Base-by-base conservation (phyloP, 106 monocot genomes). In the Gastrodia elata region DNA sequence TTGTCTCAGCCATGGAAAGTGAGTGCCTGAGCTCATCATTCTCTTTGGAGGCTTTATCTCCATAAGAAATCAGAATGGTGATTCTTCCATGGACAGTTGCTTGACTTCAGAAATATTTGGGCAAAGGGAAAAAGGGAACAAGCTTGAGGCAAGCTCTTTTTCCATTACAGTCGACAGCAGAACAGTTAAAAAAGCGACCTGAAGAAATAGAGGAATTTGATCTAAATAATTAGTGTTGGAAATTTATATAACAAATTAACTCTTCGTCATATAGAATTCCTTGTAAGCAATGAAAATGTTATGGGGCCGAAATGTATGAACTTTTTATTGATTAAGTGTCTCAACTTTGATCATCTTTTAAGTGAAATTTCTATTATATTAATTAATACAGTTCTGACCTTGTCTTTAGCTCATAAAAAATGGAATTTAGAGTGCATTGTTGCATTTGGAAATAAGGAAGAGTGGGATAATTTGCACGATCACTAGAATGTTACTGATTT, bases 1-100 rank as follows among this genome's bases (percentile, higher is more conserved):
- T 85, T 8, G 77, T 69, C 72, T 82, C 83, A 8, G 71, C 82
- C 14, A 81, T 82, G 5, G 81, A 82, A 43, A 73, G 40, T 10
- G 70, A 75, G 14, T 80, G 40, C 78, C 36, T 65, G 34, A 71
- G 74, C 42, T 75, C 75, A 6, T 64, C 81, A 25, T 26, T 80
- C 73, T 34, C 11, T 4, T 30, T 32, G 61, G 28, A 30, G 61
- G 30, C 13, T 32, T 32, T 32, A 61, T 13, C 10, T n/a, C 43
- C 16, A 22, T 38, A 4, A 43, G 20, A 24, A 25, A 48, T 24
- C 73, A 70, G 26, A 74, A 68, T 10, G 76, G 77, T 16, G 86
- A 86, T 52, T 82, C 78, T 82, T 86, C 89, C 4, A 77, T 77
- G 1, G 87, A 89, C 11, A 93, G 93, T 64, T 90, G 90, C 83